Conservation (phyloP, 768 basidiomycete species). For the Leccinum incarnatum region DNA sequence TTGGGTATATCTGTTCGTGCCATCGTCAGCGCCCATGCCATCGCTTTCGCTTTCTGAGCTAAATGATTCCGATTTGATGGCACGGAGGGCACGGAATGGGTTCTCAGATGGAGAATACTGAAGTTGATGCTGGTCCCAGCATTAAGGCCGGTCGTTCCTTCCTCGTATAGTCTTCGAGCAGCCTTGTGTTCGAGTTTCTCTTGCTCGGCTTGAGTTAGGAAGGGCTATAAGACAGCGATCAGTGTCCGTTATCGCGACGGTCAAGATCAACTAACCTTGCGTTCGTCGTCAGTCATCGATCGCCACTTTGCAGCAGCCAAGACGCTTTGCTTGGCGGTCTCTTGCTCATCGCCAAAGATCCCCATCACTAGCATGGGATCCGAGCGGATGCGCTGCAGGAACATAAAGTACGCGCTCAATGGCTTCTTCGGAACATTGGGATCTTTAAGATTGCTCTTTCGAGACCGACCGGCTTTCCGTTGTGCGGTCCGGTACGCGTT, state of each 20-base stretch:
- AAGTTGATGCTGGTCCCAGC: constrained; percentile 77
- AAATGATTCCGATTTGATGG: constrained; percentile 57
- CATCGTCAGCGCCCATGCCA: constrained; percentile 52
- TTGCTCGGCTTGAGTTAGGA: constrained; percentile 89
- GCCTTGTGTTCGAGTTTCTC: constrained; percentile 94
- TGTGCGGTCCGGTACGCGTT: constrained; percentile 89
- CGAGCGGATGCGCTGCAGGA: constrained; percentile 85
- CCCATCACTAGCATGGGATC: constrained; percentile 70
- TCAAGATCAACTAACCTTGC: constrained; percentile 58
- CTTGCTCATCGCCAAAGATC: constrained; percentile 86
- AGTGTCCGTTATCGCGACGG: constrained; percentile 9
- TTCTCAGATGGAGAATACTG: constrained; percentile 60
- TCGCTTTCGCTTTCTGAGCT: constrained; percentile 75
- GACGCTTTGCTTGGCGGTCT: constrained; percentile 93
- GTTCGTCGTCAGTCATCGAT: constrained; percentile 88
- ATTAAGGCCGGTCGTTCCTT: constrained; percentile 65
- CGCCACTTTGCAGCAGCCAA: constrained; percentile 92
- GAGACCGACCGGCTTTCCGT: constrained; percentile 88
- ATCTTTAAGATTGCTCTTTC: constrained; percentile 94
- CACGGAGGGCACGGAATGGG: constrained; percentile 38
- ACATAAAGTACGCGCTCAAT: constrained; percentile 92
- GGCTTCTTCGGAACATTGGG: constrained; percentile 97
- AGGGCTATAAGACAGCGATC: constrained; percentile 56
- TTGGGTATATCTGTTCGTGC: constrained; percentile 36
- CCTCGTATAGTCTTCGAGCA: constrained; percentile 83